Evolutionary conservation across 805 yeast species (phyloP).

Genomic region (Aciculoconidium aculeatum): DNA sequence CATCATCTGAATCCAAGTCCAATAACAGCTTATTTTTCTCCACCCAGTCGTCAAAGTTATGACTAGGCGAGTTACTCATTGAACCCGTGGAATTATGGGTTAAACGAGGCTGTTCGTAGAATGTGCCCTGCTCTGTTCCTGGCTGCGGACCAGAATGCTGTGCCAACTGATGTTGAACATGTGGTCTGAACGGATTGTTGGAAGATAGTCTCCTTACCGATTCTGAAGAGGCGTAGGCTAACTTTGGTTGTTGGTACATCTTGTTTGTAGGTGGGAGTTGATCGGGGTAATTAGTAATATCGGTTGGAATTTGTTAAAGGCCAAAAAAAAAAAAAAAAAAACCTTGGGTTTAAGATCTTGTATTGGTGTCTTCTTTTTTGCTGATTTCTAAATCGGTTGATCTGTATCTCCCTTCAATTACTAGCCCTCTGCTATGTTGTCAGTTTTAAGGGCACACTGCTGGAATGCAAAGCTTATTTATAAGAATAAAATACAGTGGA

Average conservation of each 20-base stretch:
- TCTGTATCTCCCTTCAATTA: no score
- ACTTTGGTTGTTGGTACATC: conserved; percentile 39
- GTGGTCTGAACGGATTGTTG: conserved; percentile 64
- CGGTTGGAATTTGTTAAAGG: no score
- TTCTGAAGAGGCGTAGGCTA: conserved; percentile 28
- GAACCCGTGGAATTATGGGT: conserved; percentile 3
- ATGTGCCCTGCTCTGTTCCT: background rate
- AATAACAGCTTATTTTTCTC: conserved; percentile 37
- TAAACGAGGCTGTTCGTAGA: conserved; percentile 5
- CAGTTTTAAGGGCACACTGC: no score
- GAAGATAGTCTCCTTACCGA: conserved; percentile 47
- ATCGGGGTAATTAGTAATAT: no score
- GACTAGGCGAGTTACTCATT: conserved; percentile 2
- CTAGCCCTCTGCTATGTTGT: no score
- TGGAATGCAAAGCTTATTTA: no score
- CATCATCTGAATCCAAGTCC: conserved; percentile 38
- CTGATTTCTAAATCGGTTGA: no score
- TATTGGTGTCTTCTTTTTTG: no score
- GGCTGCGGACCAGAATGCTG: conserved; percentile 3
- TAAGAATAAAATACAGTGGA: no score
- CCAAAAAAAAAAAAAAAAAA: no score
- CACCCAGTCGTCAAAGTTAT: conserved; percentile 54
- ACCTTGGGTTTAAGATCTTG: no score
- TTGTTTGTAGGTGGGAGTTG: conserved; percentile 3
- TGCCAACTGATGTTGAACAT: conserved; percentile 15